Conservation (phyloP, 495 filamentous ascomycete species). For the Talaromyces trachyspermus region DNA sequence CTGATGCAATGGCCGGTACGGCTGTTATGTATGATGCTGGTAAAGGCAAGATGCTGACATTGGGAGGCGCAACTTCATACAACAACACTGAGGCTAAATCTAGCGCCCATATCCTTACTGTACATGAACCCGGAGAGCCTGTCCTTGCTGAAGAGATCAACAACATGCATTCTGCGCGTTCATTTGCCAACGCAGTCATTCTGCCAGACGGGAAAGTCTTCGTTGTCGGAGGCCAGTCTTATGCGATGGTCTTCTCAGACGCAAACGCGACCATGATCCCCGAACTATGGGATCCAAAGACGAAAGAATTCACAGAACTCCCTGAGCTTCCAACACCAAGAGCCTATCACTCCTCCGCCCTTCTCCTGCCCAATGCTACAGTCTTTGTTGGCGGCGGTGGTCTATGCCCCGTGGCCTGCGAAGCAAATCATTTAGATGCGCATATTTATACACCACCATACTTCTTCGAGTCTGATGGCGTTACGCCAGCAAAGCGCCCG, state of each 20-base stretch:
- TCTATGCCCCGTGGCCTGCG: slow-evolving; percentile 41
- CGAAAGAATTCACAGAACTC: slow-evolving; percentile 27
- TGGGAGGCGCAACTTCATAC: slow-evolving; percentile 45
- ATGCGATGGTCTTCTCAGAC: slow-evolving; percentile 43
- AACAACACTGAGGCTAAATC: slow-evolving; percentile 27
- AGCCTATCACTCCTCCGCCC: slow-evolving; percentile 48
- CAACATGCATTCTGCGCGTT: slow-evolving; percentile 40
- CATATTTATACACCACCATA: slow-evolving; percentile 53
- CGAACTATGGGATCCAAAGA: slow-evolving; percentile 45
- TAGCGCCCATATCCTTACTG: slow-evolving; percentile 43
- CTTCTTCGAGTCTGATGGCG: slow-evolving; percentile 37
- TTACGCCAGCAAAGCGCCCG: slow-evolving; percentile 31
- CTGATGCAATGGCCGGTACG: slow-evolving; percentile 47
- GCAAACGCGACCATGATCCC: slow-evolving; percentile 32
- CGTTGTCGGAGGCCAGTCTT: slow-evolving; percentile 46
- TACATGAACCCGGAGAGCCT: slow-evolving; percentile 22
- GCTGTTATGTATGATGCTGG: slow-evolving; percentile 52
- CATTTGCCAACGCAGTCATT: slow-evolving; percentile 47
- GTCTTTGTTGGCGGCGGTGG: slow-evolving; percentile 50
- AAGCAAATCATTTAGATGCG: slow-evolving; percentile 49
- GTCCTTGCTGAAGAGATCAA: slow-evolving; percentile 22
- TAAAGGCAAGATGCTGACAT: slow-evolving; percentile 45
- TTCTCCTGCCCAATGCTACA: slow-evolving; percentile 50
- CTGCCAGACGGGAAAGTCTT: slow-evolving; percentile 52
- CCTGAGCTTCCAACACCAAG: slow-evolving; percentile 37